Conservation (phyloP, 495 filamentous ascomycete genomes). For the Aspergillus kassunensis region DNA sequence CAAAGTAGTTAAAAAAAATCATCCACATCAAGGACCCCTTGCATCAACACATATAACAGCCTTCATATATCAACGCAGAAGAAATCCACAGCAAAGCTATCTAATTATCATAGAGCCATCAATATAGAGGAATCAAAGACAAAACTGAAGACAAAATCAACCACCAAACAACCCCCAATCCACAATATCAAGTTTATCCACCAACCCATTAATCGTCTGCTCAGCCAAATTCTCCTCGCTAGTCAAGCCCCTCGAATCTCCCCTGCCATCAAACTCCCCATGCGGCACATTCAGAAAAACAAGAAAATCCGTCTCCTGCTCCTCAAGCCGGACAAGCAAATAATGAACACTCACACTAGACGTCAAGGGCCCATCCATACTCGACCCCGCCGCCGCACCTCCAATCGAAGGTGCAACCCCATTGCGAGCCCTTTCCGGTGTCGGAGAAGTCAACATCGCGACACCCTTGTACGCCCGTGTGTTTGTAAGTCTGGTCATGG, state of each 20-base stretch:
- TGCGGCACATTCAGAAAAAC: slow-evolving; percentile 89
- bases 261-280: slow-evolving; percentile 55
- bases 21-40: background rate
- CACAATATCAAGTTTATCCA: slow-evolving; percentile 67
- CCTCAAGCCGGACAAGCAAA: slow-evolving; percentile 64
- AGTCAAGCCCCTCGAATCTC: slow-evolving; percentile 36
- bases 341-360: slow-evolving; percentile 32
- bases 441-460: slow-evolving; percentile 25
- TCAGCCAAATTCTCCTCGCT: slow-evolving; percentile 59
- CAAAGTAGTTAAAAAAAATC: no score
- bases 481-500: slow-evolving; percentile 22
- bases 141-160: background rate
- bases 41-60: background rate
- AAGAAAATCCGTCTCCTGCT: slow-evolving; percentile 77
- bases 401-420: slow-evolving; percentile 18
- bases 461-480: slow-evolving; percentile 30
- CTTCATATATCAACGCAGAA: background rate
- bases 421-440: slow-evolving; percentile 1
- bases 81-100: no score
- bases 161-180: slow-evolving; percentile 76
- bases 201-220: slow-evolving; percentile 59
- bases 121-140: background rate
- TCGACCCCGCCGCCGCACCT: slow-evolving; percentile 18
- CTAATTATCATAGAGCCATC: no score
- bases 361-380: slow-evolving; percentile 17